Evolutionary conservation across 106 monocot genomes (phyloP).

Genomic region (Dendrobium catenatum): DNA sequence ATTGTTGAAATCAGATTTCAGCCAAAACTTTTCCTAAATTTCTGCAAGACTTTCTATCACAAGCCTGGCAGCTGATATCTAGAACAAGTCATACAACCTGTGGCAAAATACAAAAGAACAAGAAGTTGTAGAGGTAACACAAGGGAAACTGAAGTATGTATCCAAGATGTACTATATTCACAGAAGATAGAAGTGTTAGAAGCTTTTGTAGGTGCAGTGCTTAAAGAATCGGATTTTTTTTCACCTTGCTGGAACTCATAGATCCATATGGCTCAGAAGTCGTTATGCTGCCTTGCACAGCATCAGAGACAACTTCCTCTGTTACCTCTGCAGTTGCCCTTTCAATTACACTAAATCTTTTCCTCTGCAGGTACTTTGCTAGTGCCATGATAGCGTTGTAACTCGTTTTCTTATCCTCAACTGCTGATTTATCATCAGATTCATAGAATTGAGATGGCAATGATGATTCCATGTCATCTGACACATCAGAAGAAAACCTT

Average conservation of each 20-base stretch:
- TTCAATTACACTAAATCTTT: slow-evolving; percentile 73
- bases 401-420: slow-evolving; percentile 71
- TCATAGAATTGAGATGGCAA: slow-evolving; percentile 36
- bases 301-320: slow-evolving; percentile 86
- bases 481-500: slow-evolving; percentile 69
- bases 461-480: slow-evolving; percentile 68
- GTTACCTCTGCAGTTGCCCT: slow-evolving; percentile 91
- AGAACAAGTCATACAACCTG: neutral
- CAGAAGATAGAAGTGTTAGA: neutral
- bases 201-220: neutral
- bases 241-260: slow-evolving; percentile 66
- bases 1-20: neutral
- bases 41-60: too few relatives aligned
- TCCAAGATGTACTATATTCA: neutral
- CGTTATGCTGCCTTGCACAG: slow-evolving; percentile 46
- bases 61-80: neutral
- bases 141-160: neutral
- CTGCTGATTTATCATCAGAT: slow-evolving; percentile 56
- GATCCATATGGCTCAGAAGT: slow-evolving; percentile 44
- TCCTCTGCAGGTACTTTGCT: slow-evolving; percentile 88
- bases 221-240: neutral
- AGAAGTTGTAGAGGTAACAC: neutral
- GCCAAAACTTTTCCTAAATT: too few relatives aligned
- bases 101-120: neutral
- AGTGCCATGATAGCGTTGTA: slow-evolving; percentile 80